Base-by-base conservation (phyloP, 2,329 filamentous ascomycete genomes). In the Biscogniauxia marginata region DNA sequence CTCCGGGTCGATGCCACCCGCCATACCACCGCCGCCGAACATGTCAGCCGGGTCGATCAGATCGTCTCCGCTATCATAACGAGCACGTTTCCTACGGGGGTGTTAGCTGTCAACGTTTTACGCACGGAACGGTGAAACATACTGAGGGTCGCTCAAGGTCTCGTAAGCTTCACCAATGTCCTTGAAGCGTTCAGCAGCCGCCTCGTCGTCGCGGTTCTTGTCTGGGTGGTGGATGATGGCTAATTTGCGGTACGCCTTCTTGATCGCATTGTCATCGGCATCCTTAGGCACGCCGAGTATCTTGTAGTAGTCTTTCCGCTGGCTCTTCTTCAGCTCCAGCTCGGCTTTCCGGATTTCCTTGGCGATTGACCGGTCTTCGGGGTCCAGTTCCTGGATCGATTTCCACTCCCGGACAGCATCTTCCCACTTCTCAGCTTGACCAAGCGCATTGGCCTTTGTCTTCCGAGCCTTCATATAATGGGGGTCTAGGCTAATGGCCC, bases 241-340 rank as follows among this genome's bases (percentile, higher is more conserved):
- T 70, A 96, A 83, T 75, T 95, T 96, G 63, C 93, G 87, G 79
- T 99, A 99, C 1, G 93, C 95, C 78, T 93, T 93, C 83, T 98
- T 99, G 79, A 99, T 95, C 53, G 95, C 86, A 55, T 81, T 81
- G 20, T 96, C 91, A 44, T 84, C 84, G 39, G 92, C 92, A 60
- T 93, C 89, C 80, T 97, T 98, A 56, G 89, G 80, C 7, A 99
- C 78, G 5, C 88, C 90, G 52, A 99, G 85, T 64, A 98, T 96
- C 84, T 97, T 97, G 81, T 99, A 99, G 78, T 96, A 98, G 71
- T 99, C 95, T 76, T 99, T 99, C 60, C 95, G 84, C 76, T 93
- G 89, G 73, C 89, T 90, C 87, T 98, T 98, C 86, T 99, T 99
- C 61, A 98, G 79, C 77, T 99, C 95, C 22, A 97, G 79, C 77